Evolutionary conservation across 768 basidiomycete species (phyloP).

Genomic region (Lactifluus piperatus): DNA sequence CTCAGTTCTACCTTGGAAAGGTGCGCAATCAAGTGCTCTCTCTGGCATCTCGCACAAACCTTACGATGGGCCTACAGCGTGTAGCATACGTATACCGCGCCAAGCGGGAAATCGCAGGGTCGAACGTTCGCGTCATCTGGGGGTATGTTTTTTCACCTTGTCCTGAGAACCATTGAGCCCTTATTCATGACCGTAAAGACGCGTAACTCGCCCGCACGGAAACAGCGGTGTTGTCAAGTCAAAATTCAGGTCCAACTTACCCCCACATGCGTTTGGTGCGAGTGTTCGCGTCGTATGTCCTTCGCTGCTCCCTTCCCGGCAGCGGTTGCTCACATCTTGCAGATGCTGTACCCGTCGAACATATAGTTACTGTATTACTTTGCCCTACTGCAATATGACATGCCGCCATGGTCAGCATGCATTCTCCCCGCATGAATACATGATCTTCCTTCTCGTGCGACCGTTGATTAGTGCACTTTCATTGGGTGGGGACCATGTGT

Average conservation of each 20-base stretch:
- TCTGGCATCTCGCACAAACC: neutral
- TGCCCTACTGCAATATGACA: constrained; percentile 31
- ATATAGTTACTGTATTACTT: constrained; percentile 42
- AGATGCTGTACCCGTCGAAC: constrained; percentile 93
- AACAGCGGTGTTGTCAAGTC: constrained; percentile 93
- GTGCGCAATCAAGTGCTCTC: constrained; percentile 35
- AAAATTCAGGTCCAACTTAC: constrained; percentile 94
- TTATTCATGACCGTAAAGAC: constrained; percentile 36
- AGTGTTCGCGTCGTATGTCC: constrained; percentile 77
- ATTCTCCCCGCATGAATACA: constrained; percentile 10
- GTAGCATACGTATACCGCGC: constrained; percentile 98
- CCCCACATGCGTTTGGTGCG: constrained; percentile 90
- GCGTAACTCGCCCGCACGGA: constrained; percentile 90
- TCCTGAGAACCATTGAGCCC: neutral
- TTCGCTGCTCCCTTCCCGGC: neutral
- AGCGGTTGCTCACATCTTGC: constrained; percentile 6
- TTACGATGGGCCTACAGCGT: constrained; percentile 43
- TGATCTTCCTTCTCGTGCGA: neutral
- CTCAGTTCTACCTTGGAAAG: constrained; percentile 98
- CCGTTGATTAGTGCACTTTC: neutral
- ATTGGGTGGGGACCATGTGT: neutral
- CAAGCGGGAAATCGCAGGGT: constrained; percentile 88
- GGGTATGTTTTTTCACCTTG: constrained; percentile 48
- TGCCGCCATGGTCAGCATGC: constrained; percentile 28
- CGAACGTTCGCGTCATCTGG: constrained; percentile 97